These are phyloP conservation scores for Oemleria cerasiformis DNA, from an alignment of 306 rosid genomes.

Conservation along the genomic window DNA sequence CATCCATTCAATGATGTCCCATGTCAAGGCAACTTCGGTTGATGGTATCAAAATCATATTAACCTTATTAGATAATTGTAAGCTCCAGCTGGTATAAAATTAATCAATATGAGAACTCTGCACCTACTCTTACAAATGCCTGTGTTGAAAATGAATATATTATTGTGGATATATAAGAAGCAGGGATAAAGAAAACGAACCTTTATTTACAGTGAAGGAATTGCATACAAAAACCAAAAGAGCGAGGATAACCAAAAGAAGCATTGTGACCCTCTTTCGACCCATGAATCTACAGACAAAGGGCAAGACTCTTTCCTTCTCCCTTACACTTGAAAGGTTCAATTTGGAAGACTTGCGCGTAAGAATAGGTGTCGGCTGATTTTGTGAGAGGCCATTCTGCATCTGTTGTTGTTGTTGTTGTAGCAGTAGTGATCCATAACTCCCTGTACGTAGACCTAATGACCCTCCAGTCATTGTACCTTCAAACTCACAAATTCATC, in stretches of 20 bases:
- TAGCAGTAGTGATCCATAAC: slow-evolving; percentile 68
- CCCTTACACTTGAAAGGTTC: slow-evolving; percentile 57
- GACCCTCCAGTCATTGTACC: slow-evolving; percentile 83
- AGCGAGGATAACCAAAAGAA: slow-evolving; percentile 64
- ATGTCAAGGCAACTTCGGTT: neutral
- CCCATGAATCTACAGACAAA: slow-evolving; percentile 57
- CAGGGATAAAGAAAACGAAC: slow-evolving; percentile 34
- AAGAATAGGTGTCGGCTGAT: slow-evolving; percentile 31
- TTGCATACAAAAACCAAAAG: slow-evolving; percentile 65
- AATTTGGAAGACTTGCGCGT: slow-evolving; percentile 71
- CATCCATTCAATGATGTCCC: neutral
- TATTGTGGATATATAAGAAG: neutral
- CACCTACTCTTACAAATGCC: neutral
- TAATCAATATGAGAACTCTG: slow-evolving; percentile 10
- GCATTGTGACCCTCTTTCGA: slow-evolving; percentile 75
- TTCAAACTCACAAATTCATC: slow-evolving; percentile 41
- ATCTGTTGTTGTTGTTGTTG: slow-evolving; percentile 39
- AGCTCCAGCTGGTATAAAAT: neutral
- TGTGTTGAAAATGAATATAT: neutral
- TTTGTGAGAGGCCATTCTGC: slow-evolving; percentile 52
- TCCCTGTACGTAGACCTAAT: slow-evolving; percentile 80
- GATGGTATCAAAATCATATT: neutral
- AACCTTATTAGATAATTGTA: neutral
- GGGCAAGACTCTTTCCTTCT: slow-evolving; percentile 69
- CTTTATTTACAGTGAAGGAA: slow-evolving; percentile 62